phyloP scores from a whole-genome alignment of 371 early-diverging fungal genomes.

The Lichtheimia ornata region DNA sequence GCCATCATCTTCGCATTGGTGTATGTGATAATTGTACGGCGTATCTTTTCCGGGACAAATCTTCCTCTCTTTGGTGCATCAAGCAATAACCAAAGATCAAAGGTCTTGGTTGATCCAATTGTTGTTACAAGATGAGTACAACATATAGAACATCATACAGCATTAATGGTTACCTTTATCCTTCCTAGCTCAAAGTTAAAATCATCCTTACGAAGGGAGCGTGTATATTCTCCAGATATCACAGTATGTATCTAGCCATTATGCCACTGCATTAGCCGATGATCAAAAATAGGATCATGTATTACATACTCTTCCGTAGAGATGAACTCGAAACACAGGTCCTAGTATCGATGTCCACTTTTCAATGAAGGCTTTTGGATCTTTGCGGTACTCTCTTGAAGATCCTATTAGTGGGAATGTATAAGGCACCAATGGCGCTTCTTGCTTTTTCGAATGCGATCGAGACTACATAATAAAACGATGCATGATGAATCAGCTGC shows the following conservation, averaged over 20 bases:
- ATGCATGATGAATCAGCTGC: too few species aligned
- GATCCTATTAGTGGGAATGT: conserved; percentile 17
- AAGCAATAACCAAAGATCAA: background rate
- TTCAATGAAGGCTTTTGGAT: conserved; percentile 15
- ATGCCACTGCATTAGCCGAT: too few species aligned
- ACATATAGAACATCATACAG: too few species aligned
- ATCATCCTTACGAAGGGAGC: conserved; percentile 15
- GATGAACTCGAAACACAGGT: conserved; percentile 13
- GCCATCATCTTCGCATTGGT: conserved; percentile 7
- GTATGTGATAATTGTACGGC: conserved; percentile 4
- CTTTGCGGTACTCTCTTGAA: conserved; percentile 9
- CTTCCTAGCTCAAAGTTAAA: conserved; percentile 17
- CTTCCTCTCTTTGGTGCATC: background rate
- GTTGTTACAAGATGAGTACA: too few species aligned
- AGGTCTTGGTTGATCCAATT: background rate
- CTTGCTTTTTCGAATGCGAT: background rate
- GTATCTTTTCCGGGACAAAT: background rate
- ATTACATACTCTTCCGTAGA: conserved; percentile 15
- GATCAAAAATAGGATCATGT: too few species aligned
- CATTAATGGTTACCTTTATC: background rate
- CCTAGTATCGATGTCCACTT: conserved; percentile 14
- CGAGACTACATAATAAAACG: too few species aligned
- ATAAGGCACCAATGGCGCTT: conserved; percentile 15
- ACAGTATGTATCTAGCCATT: conserved; percentile 10
- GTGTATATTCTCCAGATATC: conserved; percentile 13